Conservation (phyloP, 1,284 basidiomycete species). For the Quambalaria eucalypti region DNA sequence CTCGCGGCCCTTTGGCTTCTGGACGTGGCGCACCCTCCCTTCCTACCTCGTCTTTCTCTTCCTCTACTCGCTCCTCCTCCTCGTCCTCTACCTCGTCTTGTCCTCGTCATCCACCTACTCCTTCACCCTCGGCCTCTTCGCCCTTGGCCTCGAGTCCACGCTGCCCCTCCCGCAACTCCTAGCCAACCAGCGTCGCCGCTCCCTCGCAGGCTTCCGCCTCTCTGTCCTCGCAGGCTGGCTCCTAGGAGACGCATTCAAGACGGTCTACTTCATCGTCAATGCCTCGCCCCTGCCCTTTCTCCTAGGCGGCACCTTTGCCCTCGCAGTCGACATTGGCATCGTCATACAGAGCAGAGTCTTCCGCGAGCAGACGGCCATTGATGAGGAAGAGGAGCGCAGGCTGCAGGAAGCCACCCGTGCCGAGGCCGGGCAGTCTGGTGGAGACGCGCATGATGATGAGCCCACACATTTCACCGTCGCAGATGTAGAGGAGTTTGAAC, state of each 20-base stretch:
- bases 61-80: slow-evolving; percentile 54
- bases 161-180: slow-evolving; percentile 27
- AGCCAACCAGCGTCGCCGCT: slow-evolving; percentile 60
- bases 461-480: no score
- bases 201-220: slow-evolving; percentile 70
- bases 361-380: slow-evolving; percentile 31
- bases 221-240: slow-evolving; percentile 59
- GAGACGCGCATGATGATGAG: no score
- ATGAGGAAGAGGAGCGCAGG: slow-evolving; percentile 17
- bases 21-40: slow-evolving; percentile 71
- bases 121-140: slow-evolving; percentile 64
- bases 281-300: slow-evolving; percentile 25
- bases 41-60: slow-evolving; percentile 71
- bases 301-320: slow-evolving; percentile 30
- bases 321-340: slow-evolving; percentile 45
- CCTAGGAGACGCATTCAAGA: slow-evolving; percentile 48
- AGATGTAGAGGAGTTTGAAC: no score
- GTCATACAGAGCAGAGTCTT: slow-evolving; percentile 40
- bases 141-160: slow-evolving; percentile 54
- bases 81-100: slow-evolving; percentile 51
- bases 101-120: slow-evolving; percentile 53
- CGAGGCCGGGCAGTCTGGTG: no score
- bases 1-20: slow-evolving; percentile 61
- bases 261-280: slow-evolving; percentile 20
- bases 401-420: background rate